Conservation (phyloP, 2,329 filamentous ascomycete genomes). For the Beauveria australis region DNA sequence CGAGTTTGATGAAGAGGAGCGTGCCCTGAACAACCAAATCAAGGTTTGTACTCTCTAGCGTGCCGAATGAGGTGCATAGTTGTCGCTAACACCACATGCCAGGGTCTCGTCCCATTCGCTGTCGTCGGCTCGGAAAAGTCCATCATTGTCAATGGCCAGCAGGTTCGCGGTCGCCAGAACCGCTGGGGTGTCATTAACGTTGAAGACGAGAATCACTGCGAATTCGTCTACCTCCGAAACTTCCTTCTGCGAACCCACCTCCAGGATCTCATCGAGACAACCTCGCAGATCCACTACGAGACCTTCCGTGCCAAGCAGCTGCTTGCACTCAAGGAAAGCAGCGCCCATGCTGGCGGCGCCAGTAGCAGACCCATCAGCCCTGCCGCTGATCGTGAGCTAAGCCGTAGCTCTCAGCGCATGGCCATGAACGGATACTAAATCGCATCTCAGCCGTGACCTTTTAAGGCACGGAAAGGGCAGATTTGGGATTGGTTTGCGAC, state of each 20-base stretch:
- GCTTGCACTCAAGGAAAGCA: slow-evolving; percentile 95
- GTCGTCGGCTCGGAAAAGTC: slow-evolving; percentile 97
- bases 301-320: slow-evolving; percentile 99
- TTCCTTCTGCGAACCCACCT: slow-evolving; percentile 97
- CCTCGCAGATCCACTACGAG: slow-evolving; percentile 99
- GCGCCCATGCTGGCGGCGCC: slow-evolving; percentile 63
- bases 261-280: slow-evolving; percentile 98
- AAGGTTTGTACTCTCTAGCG: slow-evolving; percentile 56
- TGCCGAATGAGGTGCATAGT: neutral
- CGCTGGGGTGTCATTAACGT: slow-evolving; percentile 99
- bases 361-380: slow-evolving; percentile 88
- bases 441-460: neutral
- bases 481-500: neutral
- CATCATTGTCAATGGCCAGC: slow-evolving; percentile 94
- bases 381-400: slow-evolving; percentile 87
- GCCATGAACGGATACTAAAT: slow-evolving; percentile 96
- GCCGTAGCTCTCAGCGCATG: slow-evolving; percentile 93
- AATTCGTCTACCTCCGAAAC: slow-evolving; percentile 97
- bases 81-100: slow-evolving; percentile 25
- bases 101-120: slow-evolving; percentile 93
- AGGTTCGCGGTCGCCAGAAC: slow-evolving; percentile 96
- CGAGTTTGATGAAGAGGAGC: slow-evolving; percentile 95
- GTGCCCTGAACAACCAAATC: slow-evolving; percentile 86
- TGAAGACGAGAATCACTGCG: slow-evolving; percentile 98
- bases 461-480: neutral